Base-by-base conservation (phyloP, 75 land plant species). In the Pseudotsuga menziesii region DNA sequence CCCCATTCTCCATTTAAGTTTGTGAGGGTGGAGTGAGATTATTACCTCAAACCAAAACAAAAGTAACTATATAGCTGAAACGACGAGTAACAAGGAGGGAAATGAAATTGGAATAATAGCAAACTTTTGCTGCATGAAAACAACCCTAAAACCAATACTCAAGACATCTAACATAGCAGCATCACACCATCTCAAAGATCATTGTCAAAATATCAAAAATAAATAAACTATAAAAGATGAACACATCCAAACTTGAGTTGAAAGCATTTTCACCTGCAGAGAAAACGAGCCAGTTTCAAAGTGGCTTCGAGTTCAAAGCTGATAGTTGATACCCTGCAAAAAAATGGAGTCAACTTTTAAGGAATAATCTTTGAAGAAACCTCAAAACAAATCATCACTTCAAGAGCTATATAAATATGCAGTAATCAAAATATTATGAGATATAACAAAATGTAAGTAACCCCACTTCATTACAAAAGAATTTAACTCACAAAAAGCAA, bases 231-330 rank as follows among this genome's bases (percentile, higher is more conserved):
- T 11, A 69, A 36, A 39, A 41, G 52, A 17, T 41, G n/a, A 69
- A 2, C 12, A 11, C 54, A 69, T 41, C 72, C 52, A 41, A 69
- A 69, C 48, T 20, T 69, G 23, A 35, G 44, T 5, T 8, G 23
- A 3, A 22, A 69, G n/a, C 20, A 48, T 48, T 13, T 19, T 55
- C 81, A 91, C 97, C 97, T 84, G 88, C 97, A 96, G 72, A 96
- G 93, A 77, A 88, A 92, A 61, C 97, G 81, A 56, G 99, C 97
- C 80, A 96, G 81, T 77, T 96, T 96, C 75, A 96, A 73, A 19
- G 88, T 89, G 75, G 99, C 98, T 80, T 96, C 99, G 67, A 96
- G 87, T 79, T 96, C 99, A 89, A 96, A 96, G 80, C 87, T 88
- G 61, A 90, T 77, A 12, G 99, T 91, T 74, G 98, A 88, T 75